Evolutionary conservation across 192 early-diverging fungal genomes (phyloP), one percentile per base, ranked within the genome.

Genomic region (Gryganskiella cystojenkinii): DNA sequence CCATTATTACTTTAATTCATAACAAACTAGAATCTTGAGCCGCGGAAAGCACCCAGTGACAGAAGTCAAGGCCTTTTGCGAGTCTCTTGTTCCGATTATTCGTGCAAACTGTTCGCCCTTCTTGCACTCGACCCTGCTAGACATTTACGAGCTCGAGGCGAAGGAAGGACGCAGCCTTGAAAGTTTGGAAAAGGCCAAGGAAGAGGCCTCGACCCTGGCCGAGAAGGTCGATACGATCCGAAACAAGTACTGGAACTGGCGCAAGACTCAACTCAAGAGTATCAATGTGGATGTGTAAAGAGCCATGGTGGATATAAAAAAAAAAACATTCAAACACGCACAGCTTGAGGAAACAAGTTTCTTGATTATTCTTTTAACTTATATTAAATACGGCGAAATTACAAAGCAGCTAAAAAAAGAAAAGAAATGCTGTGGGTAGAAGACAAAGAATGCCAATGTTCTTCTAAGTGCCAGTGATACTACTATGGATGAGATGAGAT

Each of bases 221-320:
- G 74, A 84, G 34, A 82, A 85, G 46, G 62, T 86, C 19, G 92
- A 94, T 70, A 70, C 82, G 5, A 85, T 92, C 55, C 83, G 92
- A n/a, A 43, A 71, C 56, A 87, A 85, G 44, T 92, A 92, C 69
- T 94, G 92, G 92, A 57, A 71, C 28, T 91, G 88, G 80, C 78
- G 82, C 20, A 87, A 81, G 66, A 43, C 43, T 24, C 74, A 65
- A 28, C 57, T 82, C 13, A 56, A 64, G 25, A 52, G 28, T 22
- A 67, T 76, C 50, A 9, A 47, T 25, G 31, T 75, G 0, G 43
- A 56, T 14, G 64, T 51, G 40, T 75, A 37, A 64, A 24, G n/a
- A n/a, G n/a, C n/a, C n/a, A n/a, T n/a, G n/a, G n/a, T n/a, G n/a
- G n/a, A n/a, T n/a, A n/a, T n/a, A n/a, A n/a, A n/a, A n/a, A n/a